Evolutionary conservation across 371 early-diverging fungal species (phyloP).

Genomic region (Rhizomucor pusillus): DNA sequence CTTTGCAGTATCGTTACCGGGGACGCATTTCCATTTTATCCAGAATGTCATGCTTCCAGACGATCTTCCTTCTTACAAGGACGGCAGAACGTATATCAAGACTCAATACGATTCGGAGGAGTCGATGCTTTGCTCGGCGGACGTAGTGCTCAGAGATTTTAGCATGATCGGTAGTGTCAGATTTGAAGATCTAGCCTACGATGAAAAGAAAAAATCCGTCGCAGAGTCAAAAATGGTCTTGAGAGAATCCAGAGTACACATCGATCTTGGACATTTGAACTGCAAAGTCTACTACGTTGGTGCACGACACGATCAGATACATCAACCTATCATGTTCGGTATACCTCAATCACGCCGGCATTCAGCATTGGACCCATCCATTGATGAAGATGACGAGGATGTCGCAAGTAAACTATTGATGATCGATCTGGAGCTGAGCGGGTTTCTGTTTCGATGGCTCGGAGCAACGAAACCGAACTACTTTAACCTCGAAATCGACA

Average conservation of each 20-base stretch:
- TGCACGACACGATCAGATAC: conserved; percentile 15
- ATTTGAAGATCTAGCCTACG: conserved; percentile 59
- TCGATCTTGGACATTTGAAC: conserved; percentile 50
- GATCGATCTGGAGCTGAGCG: conserved; percentile 53
- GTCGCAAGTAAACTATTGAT: conserved; percentile 59
- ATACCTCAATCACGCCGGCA: conserved; percentile 58
- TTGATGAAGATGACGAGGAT: conserved; percentile 12
- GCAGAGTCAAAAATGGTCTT: conserved; percentile 53
- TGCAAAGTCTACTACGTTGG: conserved; percentile 60
- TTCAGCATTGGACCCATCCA: conserved; percentile 1
- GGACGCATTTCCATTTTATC: conserved; percentile 67
- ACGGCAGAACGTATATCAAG: conserved; percentile 52
- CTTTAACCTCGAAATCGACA: conserved; percentile 46
- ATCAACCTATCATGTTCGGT: conserved; percentile 50
- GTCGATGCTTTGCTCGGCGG: conserved; percentile 66
- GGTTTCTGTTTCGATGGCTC: conserved; percentile 53
- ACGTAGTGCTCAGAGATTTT: conserved; percentile 58
- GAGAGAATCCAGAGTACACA: conserved; percentile 56
- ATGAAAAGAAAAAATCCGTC: conserved; percentile 48
- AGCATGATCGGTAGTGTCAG: conserved; percentile 57
- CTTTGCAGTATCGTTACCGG: conserved; percentile 60
- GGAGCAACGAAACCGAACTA: conserved; percentile 53
- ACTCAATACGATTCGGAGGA: conserved; percentile 65
- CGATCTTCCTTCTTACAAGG: conserved; percentile 54
- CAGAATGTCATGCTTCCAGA: conserved; percentile 80